Evolutionary conservation across 176 grass and related monocot species (phyloP).

Genomic region (Hyparrhenia diplandra): DNA sequence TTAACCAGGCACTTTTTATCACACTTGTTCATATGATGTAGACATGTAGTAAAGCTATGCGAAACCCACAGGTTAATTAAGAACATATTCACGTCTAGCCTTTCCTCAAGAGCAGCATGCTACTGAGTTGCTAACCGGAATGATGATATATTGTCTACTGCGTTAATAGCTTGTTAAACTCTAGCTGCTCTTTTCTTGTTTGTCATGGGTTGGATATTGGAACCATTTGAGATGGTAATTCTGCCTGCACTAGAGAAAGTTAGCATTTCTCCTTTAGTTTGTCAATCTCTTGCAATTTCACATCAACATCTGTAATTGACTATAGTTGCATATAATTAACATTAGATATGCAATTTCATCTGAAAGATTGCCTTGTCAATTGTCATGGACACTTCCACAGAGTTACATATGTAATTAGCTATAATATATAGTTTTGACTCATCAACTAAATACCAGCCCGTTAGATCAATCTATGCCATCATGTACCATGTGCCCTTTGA

Average conservation of each 20-base stretch:
- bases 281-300: neutral
- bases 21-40: neutral
- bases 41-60: neutral
- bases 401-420: neutral
- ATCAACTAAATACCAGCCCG: neutral
- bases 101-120: neutral
- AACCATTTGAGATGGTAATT: neutral
- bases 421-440: conserved; percentile 15
- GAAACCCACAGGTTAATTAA: neutral
- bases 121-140: neutral
- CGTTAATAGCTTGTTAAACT: neutral
- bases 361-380: neutral
- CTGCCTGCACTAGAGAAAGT: conserved; percentile 21
- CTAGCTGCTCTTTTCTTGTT: neutral
- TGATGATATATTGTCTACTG: neutral
- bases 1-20: neutral
- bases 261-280: conserved; percentile 7
- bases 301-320: neutral
- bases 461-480: neutral
- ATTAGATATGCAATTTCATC: neutral
- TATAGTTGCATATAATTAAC: neutral
- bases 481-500: neutral
- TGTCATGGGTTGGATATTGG: neutral
- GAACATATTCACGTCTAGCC: neutral
- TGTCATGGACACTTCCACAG: neutral